Evolutionary conservation across 768 basidiomycete genomes (phyloP), one percentile per base, ranked within the genome.

Genomic region (Tephrocybe sp.): DNA sequence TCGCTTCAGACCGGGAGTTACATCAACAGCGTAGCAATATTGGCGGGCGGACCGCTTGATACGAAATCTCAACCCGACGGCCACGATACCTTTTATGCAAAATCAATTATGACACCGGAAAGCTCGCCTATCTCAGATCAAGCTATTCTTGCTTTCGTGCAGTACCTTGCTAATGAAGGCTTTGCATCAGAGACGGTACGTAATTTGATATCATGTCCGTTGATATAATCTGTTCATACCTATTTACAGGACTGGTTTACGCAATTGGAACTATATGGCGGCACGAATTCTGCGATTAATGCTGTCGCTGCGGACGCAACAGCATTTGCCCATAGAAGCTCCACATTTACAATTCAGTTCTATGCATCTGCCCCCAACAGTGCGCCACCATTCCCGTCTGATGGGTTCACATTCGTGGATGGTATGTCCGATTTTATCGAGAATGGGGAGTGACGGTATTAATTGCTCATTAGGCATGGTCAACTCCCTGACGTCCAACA

Each of bases 261-360:
- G 1, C 64, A 75, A 56, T 53, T 76, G 5, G 77, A 73, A 21
- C 55, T 76, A 0, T 77, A 71, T 31, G 76, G 75, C 18, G 77
- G 78, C 8, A 56, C 60, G 2, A 73, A 74, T 47, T 79, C 78
- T 5, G 73, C 67, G 5, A 69, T 80, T 54, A 77, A 76, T 53
- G 54, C 67, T 11, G 69, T 78, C 4, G 51, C 69, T 7, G 30
- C 61, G 7, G 57, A 69, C 34, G 69, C 67, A 1, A 78, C 77
- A 0, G 71, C 80, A 0, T 83, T 79, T 51, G 70, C 65, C 0
- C 71, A 75, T 47, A 66, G 80, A 18, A 63, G 62, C 51, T 69
- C 73, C 1, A 57, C 75, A 34, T 78, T 78, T 44, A 73, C 69
- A 3, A 68, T n/a, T n/a, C n/a, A n/a, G n/a, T n/a, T n/a, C n/a